phyloP scores from a whole-genome alignment of 768 basidiomycete species.

The Xerocomus brunneocitrinus region DNA sequence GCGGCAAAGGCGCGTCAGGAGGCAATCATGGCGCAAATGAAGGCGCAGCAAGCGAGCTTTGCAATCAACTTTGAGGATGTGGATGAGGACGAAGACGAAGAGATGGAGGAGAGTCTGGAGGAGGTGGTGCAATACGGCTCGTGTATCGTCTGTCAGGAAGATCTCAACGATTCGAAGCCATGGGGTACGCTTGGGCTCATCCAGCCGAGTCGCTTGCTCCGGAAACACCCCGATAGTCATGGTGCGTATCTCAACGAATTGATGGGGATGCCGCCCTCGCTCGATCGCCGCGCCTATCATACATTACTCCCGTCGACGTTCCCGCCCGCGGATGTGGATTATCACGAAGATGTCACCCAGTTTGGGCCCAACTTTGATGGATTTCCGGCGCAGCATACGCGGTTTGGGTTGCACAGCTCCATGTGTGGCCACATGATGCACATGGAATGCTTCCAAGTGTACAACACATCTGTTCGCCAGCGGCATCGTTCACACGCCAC shows the following conservation, averaged over 20 bases:
- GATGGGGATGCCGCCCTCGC: conserved; percentile 52
- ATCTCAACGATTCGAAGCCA: conserved; percentile 62
- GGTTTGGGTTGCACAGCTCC: conserved; percentile 82
- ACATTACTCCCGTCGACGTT: conserved; percentile 34
- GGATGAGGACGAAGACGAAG: conserved; percentile 60
- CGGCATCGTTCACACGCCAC: conserved; percentile 87
- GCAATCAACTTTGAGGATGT: conserved; percentile 75
- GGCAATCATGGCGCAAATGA: conserved; percentile 94
- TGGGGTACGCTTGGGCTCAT: conserved; percentile 87
- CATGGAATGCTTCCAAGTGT: conserved; percentile 87
- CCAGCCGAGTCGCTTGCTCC: conserved; percentile 82
- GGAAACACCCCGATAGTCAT: conserved; percentile 69
- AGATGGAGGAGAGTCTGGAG: conserved; percentile 41
- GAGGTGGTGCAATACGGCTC: conserved; percentile 66
- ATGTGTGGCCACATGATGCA: conserved; percentile 99
- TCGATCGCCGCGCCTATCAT: conserved; percentile 50
- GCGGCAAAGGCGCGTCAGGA: conserved; percentile 90
- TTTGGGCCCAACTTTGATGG: conserved; percentile 69
- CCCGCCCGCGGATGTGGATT: conserved; percentile 19
- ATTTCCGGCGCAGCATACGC: conserved; percentile 64
- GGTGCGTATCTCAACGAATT: conserved; percentile 65
- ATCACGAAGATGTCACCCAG: conserved; percentile 27
- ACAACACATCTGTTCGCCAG: conserved; percentile 79
- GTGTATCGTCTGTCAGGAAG: conserved; percentile 99
- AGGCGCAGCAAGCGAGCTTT: conserved; percentile 85